Conservation (phyloP, 257 asterid species). For the Lavandula angustifolia region DNA sequence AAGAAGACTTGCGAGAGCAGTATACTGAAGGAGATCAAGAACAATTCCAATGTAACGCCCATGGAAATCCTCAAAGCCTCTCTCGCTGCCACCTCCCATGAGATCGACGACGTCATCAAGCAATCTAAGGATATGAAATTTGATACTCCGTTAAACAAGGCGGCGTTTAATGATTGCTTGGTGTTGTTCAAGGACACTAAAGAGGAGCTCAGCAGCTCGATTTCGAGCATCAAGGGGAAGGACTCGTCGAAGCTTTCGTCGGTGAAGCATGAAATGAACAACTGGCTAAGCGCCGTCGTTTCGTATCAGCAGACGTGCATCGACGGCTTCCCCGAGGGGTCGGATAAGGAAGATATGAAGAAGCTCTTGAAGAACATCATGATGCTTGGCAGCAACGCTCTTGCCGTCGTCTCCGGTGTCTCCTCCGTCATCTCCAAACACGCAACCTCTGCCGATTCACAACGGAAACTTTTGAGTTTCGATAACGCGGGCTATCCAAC, state of each 20-base stretch:
- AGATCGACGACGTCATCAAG: constrained; percentile 43
- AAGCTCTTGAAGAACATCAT: constrained; percentile 38
- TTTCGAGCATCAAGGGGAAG: constrained; percentile 38
- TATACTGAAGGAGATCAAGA: constrained; percentile 44
- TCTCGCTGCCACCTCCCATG: constrained; percentile 46
- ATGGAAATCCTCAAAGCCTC: constrained; percentile 55
- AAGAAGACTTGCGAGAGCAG: constrained; percentile 56
- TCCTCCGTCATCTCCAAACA: constrained; percentile 27
- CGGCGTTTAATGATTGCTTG: constrained; percentile 62
- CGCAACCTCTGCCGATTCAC: background rate
- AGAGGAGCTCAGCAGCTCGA: constrained; percentile 64
- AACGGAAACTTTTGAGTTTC: constrained; percentile 43
- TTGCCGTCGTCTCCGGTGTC: constrained; percentile 50
- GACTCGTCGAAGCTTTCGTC: constrained; percentile 26
- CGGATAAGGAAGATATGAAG: constrained; percentile 44
- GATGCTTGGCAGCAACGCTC: constrained; percentile 75
- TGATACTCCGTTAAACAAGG: constrained; percentile 51
- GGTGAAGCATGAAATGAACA: constrained; percentile 50
- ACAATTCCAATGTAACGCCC: constrained; percentile 37
- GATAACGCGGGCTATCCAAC: constrained; percentile 38
- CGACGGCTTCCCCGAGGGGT: constrained; percentile 75
- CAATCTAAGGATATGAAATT: constrained; percentile 38
- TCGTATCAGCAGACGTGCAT: constrained; percentile 79
- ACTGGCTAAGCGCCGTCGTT: constrained; percentile 81
- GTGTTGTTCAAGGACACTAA: constrained; percentile 57